Evolutionary conservation across 768 basidiomycete genomes (phyloP).

Genomic region (Ephemerocybe angulata): DNA sequence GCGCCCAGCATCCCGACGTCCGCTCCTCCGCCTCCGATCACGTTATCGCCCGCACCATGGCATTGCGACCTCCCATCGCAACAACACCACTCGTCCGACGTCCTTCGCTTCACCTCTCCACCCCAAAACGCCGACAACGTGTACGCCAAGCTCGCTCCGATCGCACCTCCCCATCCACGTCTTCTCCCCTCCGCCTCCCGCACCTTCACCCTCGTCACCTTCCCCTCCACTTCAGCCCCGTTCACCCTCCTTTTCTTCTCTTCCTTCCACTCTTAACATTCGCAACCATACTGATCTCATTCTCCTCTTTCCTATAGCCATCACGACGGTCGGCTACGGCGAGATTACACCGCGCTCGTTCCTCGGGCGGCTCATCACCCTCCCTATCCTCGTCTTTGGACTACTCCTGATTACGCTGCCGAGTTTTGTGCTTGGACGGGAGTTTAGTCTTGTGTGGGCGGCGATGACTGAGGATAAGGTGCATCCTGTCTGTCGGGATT

Average conservation of each 20-base stretch:
- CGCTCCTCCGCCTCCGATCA: no score
- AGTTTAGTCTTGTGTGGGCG: slow-evolving; percentile 91
- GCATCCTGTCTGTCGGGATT: no score
- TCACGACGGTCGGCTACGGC: slow-evolving; percentile 88
- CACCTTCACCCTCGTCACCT: no score
- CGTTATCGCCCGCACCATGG: no score
- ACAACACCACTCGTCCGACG: no score
- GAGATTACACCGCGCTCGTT: slow-evolving; percentile 87
- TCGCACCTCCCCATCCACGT: not conserved
- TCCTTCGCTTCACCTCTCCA: no score
- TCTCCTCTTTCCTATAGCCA: slow-evolving; percentile 47
- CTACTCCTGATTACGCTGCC: slow-evolving; percentile 87
- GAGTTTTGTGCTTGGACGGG: slow-evolving; percentile 86
- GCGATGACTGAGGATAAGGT: slow-evolving; percentile 62
- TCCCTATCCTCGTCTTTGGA: slow-evolving; percentile 85
- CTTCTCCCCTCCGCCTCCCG: no score
- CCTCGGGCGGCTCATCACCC: slow-evolving; percentile 80
- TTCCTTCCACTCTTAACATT: not conserved
- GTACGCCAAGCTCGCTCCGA: not conserved
- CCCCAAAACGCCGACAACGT: not conserved
- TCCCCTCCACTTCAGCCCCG: not conserved
- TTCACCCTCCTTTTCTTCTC: not conserved
- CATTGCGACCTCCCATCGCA: no score
- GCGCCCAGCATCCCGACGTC: no score
- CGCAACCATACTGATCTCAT: not conserved